These are phyloP conservation scores for Tolypocladium sp. DNA, from an alignment of 2,329 filamentous ascomycete genomes.

Conservation along the genomic window DNA sequence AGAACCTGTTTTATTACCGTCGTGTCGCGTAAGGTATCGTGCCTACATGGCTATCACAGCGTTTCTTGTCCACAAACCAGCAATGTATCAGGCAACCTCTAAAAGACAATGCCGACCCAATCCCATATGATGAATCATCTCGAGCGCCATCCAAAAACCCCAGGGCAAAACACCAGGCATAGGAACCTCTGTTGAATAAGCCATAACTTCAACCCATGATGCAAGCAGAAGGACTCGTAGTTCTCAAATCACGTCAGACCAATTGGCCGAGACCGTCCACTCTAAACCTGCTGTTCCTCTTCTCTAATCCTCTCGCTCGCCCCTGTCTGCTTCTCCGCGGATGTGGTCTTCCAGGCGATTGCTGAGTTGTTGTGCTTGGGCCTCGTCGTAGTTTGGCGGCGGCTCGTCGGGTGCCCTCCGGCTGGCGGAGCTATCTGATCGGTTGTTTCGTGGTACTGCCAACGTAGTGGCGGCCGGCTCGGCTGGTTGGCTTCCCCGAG, in stretches of 20 bases:
- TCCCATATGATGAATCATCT: background rate
- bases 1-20: background rate
- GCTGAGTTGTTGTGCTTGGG: conserved; percentile 61
- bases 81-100: background rate
- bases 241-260: background rate
- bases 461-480: conserved; percentile 14
- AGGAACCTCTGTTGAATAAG: background rate
- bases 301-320: conserved; percentile 20
- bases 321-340: conserved; percentile 61
- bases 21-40: background rate
- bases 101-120: background rate
- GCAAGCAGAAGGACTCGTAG: background rate
- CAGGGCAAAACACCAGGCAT: background rate
- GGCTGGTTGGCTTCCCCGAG: conserved; percentile 27
- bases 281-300: background rate
- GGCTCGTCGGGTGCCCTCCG: conserved; percentile 57
- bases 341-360: conserved; percentile 59
- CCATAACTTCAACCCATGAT: background rate
- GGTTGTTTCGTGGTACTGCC: conserved; percentile 15
- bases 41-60: background rate
- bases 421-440: conserved; percentile 26
- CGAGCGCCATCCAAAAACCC: background rate
- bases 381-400: conserved; percentile 86
- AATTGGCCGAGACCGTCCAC: background rate
- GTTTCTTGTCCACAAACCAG: background rate